Evolutionary conservation across 2,329 filamentous ascomycete species (phyloP), one percentile per base, ranked within the genome.

Genomic region (Claviceps humidiphila): DNA sequence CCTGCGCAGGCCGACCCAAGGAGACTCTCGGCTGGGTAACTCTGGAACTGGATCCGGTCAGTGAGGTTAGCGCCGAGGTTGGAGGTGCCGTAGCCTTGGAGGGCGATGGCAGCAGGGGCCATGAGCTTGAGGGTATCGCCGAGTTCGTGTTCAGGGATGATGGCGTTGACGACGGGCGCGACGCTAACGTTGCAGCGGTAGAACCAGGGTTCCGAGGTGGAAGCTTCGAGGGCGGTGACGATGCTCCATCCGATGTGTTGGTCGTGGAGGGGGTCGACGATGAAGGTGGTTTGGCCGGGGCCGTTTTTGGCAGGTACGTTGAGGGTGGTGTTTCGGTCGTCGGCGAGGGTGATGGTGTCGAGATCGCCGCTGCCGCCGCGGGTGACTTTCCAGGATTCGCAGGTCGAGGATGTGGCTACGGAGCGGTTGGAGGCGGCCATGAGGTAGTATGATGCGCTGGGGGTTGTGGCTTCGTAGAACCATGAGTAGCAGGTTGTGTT

Each of bases 141-240:
- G 17, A 72, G 60, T 1, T 57, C 51, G 49, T 71, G 66, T 49
- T 68, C 66, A 8, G 63, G 65, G 53, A 64, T 59, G 1, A 64
- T 59, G 2, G 67, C 71, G 47, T 60, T 69, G 22, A 43, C 50
- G 1, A 71, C 70, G 2, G 56, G 20, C 0, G 59, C 60, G 4
- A 73, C 49, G 0, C 62, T 68, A 16, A 70, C 60, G 49, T 71
- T 67, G 59, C 71, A 74, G 14, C 50, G 54, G 58, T 73, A 74
- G 52, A 64, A 71, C 69, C 69, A 74, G 0, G 70, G 61, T 4
- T 64, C 51, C 1, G 53, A 60, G 16, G 50, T 22, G 0, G 65
- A 69, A 1, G 69, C 62, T 53, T 73, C 70, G 16, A 73, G 69
- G 2, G 63, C 70, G 30, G 62, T 55, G 6, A 73, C 59, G 14